phyloP scores from a whole-genome alignment of 2,329 filamentous ascomycete species.

The Aspergillus terreus region DNA sequence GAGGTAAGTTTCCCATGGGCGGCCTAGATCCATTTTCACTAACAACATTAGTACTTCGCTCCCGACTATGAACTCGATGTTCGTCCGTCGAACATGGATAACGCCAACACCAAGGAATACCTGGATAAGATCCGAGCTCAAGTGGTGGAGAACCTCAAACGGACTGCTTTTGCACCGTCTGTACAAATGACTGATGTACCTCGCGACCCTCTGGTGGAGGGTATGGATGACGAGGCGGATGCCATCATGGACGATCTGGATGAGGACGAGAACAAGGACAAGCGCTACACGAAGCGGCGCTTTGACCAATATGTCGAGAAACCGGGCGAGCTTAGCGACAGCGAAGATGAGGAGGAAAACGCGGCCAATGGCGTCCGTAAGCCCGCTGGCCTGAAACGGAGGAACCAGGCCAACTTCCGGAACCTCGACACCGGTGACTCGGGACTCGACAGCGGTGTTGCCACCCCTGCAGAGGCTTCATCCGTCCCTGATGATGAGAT shows the following conservation, averaged over 20 bases:
- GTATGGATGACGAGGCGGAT: slow-evolving; percentile 63
- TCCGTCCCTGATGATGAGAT: slow-evolving; percentile 44
- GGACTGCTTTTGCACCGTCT: slow-evolving; percentile 60
- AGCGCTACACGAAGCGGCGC: slow-evolving; percentile 73
- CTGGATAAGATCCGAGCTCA: slow-evolving; percentile 64
- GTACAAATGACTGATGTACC: slow-evolving; percentile 64
- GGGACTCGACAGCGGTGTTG: slow-evolving; percentile 51
- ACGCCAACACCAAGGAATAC: slow-evolving; percentile 65
- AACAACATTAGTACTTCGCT: slow-evolving; percentile 55
- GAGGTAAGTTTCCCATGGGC: slow-evolving; percentile 44
- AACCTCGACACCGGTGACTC: slow-evolving; percentile 56
- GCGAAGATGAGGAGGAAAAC: slow-evolving; percentile 79
- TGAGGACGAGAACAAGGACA: slow-evolving; percentile 81
- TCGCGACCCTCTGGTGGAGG: slow-evolving; percentile 49
- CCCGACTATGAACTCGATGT: slow-evolving; percentile 69
- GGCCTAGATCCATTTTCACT: background rate
- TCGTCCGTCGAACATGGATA: slow-evolving; percentile 68
- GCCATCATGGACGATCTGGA: slow-evolving; percentile 67
- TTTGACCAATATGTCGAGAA: slow-evolving; percentile 76
- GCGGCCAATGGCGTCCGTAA: slow-evolving; percentile 67
- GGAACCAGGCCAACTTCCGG: slow-evolving; percentile 60
- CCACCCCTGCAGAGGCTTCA: slow-evolving; percentile 42
- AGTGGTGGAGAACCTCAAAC: slow-evolving; percentile 64
- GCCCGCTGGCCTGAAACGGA: slow-evolving; percentile 44
- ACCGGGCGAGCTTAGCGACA: slow-evolving; percentile 79